Evolutionary conservation across 306 rosid species (phyloP).

Genomic region (Dryas octopetala): DNA sequence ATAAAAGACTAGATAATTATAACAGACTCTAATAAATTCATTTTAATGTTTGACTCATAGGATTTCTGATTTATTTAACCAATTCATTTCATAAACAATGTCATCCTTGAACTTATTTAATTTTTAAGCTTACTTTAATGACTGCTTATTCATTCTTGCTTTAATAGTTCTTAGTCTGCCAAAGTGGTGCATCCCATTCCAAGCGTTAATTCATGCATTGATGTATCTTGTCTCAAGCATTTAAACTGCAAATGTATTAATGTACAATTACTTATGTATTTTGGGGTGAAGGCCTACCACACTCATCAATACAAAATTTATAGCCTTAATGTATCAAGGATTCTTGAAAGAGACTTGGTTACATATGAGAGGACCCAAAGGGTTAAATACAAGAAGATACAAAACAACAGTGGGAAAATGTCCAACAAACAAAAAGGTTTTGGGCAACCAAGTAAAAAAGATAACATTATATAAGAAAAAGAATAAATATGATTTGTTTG

Average conservation of each 20-base stretch:
- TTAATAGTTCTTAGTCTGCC: neutral
- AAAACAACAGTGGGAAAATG: slow-evolving; percentile 2
- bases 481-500: neutral
- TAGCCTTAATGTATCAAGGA: neutral
- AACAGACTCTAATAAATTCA: neutral
- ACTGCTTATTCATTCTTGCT: slow-evolving; percentile 1
- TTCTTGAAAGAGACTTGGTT: neutral
- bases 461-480: neutral
- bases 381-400: neutral
- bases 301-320: neutral
- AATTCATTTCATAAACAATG: neutral
- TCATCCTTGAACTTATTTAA: neutral
- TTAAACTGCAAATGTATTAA: neutral
- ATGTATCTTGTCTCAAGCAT: neutral
- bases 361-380: neutral
- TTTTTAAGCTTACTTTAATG: neutral
- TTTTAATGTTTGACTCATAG: neutral
- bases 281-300: neutral
- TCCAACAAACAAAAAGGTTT: neutral
- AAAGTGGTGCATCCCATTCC: neutral
- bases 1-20: neutral
- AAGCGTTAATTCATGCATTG: neutral
- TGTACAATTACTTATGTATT: neutral
- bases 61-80: neutral
- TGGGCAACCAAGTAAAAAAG: neutral